phyloP scores from a whole-genome alignment of 1,139 yeast species.

The Nakaseomyces glabratus region DNA sequence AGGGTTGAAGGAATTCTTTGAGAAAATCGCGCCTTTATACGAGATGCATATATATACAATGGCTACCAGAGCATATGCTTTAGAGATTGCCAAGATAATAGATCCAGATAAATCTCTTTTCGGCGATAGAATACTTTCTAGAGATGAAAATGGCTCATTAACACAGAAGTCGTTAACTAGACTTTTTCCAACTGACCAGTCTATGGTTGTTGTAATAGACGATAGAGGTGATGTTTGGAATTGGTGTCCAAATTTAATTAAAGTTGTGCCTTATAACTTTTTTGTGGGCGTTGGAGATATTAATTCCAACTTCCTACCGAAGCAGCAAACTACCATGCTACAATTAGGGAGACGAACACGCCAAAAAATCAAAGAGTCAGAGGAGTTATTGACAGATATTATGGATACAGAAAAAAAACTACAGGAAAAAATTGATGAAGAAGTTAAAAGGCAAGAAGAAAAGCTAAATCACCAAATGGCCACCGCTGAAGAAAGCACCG shows the following conservation, averaged over 20 bases:
- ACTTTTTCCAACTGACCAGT: conserved; percentile 89
- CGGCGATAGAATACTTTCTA: conserved; percentile 81
- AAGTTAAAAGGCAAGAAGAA: conserved; percentile 31
- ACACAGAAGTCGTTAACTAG: conserved; percentile 84
- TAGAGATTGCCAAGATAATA: conserved; percentile 78
- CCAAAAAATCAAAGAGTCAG: conserved; percentile 34
- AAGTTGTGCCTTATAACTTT: conserved; percentile 91
- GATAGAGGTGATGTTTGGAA: conserved; percentile 99
- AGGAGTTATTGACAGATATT: conserved; percentile 27
- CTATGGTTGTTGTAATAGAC: conserved; percentile 93
- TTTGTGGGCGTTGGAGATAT: conserved; percentile 98
- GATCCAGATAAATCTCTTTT: conserved; percentile 83
- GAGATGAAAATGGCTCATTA: conserved; percentile 92
- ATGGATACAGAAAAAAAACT: conserved; percentile 28
- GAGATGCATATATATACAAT: conserved; percentile 95
- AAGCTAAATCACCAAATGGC: conserved; percentile 21
- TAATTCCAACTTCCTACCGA: conserved; percentile 84
- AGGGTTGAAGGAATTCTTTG: conserved; percentile 66
- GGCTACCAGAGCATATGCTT: conserved; percentile 97
- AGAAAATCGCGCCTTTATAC: conserved; percentile 51
- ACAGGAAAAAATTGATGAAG: conserved; percentile 29
- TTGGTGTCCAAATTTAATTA: conserved; percentile 86
- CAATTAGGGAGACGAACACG: conserved; percentile 60
- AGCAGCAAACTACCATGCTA: conserved; percentile 55
- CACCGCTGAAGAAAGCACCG: conserved; percentile 20